Evolutionary conservation across 2,329 filamentous ascomycete species (phyloP).

Genomic region (Albifimbria verrucaria): DNA sequence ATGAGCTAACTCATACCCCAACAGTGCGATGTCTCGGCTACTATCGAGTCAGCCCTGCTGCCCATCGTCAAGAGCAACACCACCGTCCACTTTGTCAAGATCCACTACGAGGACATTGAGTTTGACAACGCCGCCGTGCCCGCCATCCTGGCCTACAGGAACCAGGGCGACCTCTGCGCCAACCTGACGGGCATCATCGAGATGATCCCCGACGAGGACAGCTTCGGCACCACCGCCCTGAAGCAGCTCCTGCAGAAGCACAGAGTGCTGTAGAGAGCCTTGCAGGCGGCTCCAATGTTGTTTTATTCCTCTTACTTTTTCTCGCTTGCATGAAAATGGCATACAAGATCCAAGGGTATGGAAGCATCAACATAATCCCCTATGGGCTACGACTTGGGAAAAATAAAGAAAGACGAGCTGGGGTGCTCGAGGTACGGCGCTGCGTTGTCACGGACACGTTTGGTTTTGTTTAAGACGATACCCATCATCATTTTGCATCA

Average conservation of each 20-base stretch:
- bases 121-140: conserved; percentile 88
- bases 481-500: neutral
- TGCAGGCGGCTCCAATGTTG: conserved; percentile 8
- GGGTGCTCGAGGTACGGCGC: neutral
- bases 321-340: too few species aligned
- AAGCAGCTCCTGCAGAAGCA: conserved; percentile 51
- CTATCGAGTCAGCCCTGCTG: conserved; percentile 74
- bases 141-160: conserved; percentile 83
- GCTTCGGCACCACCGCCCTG: conserved; percentile 53
- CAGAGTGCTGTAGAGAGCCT: conserved; percentile 42
- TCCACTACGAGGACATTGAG: conserved; percentile 88
- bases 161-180: conserved; percentile 83
- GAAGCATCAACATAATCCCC: neutral
- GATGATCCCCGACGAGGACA: conserved; percentile 71
- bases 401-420: neutral
- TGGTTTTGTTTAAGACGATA: neutral
- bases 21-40: conserved; percentile 73
- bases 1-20: conserved; percentile 25
- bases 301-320: conserved; percentile 23
- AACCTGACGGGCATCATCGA: conserved; percentile 84
- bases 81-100: conserved; percentile 80
- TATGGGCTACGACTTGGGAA: neutral
- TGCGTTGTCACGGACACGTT: neutral
- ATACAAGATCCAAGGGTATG: neutral
- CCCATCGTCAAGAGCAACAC: conserved; percentile 70